Percentiles rank a stretch among this genome's conserved stretches.
phyloP scores from a whole-genome alignment of 2,329 filamentous ascomycete species.

The Aspergillus clavatus region DNA sequence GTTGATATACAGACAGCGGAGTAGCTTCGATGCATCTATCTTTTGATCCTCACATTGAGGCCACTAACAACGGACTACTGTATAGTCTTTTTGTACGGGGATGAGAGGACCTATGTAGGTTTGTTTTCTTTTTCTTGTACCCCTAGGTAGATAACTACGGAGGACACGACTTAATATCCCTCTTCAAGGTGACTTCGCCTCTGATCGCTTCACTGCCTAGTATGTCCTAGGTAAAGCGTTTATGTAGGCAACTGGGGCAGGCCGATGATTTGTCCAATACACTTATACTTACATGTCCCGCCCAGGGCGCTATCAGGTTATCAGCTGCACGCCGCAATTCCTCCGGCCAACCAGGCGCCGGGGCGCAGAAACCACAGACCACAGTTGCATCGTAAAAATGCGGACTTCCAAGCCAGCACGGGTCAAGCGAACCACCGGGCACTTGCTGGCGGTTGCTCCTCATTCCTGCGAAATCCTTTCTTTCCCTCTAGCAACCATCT shows the following conservation, averaged over 20 bases:
- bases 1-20: neutral
- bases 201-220: conserved; percentile 4
- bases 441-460: neutral
- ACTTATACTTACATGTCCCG: conserved; percentile 16
- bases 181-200: conserved; percentile 6
- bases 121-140: conserved; percentile 1
- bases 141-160: too few species aligned
- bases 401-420: conserved; percentile 2
- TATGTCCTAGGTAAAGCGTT: conserved; percentile 18
- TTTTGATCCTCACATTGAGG: conserved; percentile 3
- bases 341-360: conserved; percentile 11
- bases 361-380: conserved; percentile 5
- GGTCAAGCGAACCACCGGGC: conserved; percentile 5
- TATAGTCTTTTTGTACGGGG: conserved; percentile 14
- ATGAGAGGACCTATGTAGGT: too few species aligned
- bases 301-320: conserved; percentile 22
- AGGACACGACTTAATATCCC: too few species aligned
- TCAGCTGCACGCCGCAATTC: conserved; percentile 20
- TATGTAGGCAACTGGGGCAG: conserved; percentile 15
- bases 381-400: conserved; percentile 7
- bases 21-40: neutral
- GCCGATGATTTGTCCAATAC: conserved; percentile 15
- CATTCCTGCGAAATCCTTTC: conserved; percentile 4
- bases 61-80: too few species aligned
- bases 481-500: too few species aligned